Percentiles rank a stretch among this genome's conserved stretches.
These are phyloP conservation scores for Neocucurbitaria cava DNA, from an alignment of 2,329 filamentous ascomycete genomes.

Conservation along the genomic window DNA sequence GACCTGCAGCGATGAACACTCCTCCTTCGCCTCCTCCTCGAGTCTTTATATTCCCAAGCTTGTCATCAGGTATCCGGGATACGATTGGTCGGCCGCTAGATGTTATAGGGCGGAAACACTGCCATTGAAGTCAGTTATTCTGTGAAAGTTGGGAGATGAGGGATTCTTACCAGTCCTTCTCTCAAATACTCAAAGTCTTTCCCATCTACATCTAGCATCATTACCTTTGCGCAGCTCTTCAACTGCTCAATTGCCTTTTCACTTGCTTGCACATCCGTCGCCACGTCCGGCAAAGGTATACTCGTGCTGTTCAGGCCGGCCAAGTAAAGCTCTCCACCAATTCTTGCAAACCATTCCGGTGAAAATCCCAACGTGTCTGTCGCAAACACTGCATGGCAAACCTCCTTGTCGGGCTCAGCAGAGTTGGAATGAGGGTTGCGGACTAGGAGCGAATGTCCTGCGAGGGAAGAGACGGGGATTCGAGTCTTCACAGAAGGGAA, in stretches of 20 bases:
- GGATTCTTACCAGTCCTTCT: constrained; percentile 59
- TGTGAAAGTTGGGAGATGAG: neutral
- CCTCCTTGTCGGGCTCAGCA: constrained; percentile 51
- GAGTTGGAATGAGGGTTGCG: constrained; percentile 63
- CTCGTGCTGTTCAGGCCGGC: constrained; percentile 71
- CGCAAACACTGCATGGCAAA: constrained; percentile 74
- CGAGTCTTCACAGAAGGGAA: constrained; percentile 64
- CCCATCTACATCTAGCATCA: constrained; percentile 55
- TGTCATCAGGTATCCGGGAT: constrained; percentile 61
- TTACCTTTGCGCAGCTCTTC: constrained; percentile 55
- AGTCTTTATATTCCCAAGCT: constrained; percentile 61
- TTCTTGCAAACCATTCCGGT: constrained; percentile 74
- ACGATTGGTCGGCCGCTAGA: constrained; percentile 69
- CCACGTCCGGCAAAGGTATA: constrained; percentile 66
- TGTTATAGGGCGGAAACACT: constrained; percentile 76
- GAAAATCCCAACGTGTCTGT: constrained; percentile 65
- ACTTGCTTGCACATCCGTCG: constrained; percentile 60
- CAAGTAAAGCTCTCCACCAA: constrained; percentile 73
- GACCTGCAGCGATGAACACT: constrained; percentile 74
- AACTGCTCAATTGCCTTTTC: constrained; percentile 58
- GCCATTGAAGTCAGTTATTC: constrained; percentile 4
- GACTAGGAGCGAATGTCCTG: constrained; percentile 76
- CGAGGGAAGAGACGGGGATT: constrained; percentile 67
- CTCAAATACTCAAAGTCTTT: constrained; percentile 68
- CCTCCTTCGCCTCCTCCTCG: constrained; percentile 59